Evolutionary conservation across 1,284 basidiomycete genomes (phyloP).

Genomic region (Nidula niveotomentosa): DNA sequence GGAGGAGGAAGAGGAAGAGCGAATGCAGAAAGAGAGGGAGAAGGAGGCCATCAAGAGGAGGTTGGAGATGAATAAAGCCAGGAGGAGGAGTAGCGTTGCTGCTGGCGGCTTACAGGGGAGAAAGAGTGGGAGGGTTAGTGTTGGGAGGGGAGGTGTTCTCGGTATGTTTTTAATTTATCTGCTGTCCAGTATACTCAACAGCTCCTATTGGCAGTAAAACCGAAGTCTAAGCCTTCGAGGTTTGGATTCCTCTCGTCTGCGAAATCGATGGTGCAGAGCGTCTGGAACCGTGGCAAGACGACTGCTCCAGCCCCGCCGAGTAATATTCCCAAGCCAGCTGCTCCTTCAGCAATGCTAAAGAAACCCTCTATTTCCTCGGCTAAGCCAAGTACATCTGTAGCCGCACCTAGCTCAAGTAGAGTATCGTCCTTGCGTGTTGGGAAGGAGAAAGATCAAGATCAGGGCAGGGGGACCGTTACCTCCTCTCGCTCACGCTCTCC

Average conservation of each 20-base stretch:
- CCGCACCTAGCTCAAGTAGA: conserved; percentile 13
- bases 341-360: conserved; percentile 13
- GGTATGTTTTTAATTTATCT: conserved; percentile 27
- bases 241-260: conserved; percentile 60
- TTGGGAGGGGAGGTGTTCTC: conserved; percentile 31
- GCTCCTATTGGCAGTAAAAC: conserved; percentile 28
- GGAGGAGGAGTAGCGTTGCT: conserved; percentile 61
- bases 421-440: conserved; percentile 5
- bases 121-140: conserved; percentile 35
- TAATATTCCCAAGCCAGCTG: conserved; percentile 21
- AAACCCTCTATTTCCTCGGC: too few species aligned
- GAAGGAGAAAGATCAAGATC: conserved; percentile 8
- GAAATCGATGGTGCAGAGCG: conserved; percentile 53
- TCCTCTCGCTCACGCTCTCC: conserved; percentile 27
- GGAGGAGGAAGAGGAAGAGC: conserved; percentile 29
- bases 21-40: conserved; percentile 46
- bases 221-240: conserved; percentile 42
- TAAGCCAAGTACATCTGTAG: conserved; percentile 15
- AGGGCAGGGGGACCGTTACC: conserved; percentile 11
- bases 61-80: conserved; percentile 61
- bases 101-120: conserved; percentile 20
- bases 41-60: conserved; percentile 59
- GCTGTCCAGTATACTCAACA: conserved; percentile 1
- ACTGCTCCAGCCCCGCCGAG: conserved; percentile 17
- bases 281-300: conserved; percentile 51